A percentile compares a stretch with the other conserved stretches of the same genome.
Conservation (phyloP, 345 rosid species). For the Combretum micranthum region DNA sequence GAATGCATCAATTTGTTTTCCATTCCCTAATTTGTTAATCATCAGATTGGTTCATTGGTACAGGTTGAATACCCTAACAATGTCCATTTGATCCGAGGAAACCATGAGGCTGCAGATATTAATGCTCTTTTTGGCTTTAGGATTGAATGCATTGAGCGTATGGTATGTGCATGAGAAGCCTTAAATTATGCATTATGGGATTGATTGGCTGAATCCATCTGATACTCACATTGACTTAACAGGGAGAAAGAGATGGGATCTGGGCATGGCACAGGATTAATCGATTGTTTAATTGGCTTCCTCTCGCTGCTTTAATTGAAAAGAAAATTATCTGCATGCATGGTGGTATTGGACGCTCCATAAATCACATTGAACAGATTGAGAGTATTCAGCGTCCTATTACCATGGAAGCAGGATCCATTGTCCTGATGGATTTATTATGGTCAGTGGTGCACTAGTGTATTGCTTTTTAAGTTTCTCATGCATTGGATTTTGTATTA, state of each 20-base stretch:
- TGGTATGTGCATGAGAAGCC: slow-evolving; percentile 47
- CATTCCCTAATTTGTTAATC: neutral
- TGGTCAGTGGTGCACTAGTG: slow-evolving; percentile 44
- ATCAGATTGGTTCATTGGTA: slow-evolving; percentile 10
- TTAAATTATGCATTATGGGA: slow-evolving; percentile 6
- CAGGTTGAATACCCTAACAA: slow-evolving; percentile 89
- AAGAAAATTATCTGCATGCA: slow-evolving; percentile 99
- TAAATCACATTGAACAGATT: slow-evolving; percentile 95
- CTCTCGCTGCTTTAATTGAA: slow-evolving; percentile 91
- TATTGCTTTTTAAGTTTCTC: slow-evolving; percentile 2
- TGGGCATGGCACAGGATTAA: slow-evolving; percentile 98
- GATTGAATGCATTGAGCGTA: slow-evolving; percentile 96
- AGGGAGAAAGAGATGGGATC: slow-evolving; percentile 99
- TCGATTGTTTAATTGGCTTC: slow-evolving; percentile 94
- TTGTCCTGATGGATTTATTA: slow-evolving; percentile 92
- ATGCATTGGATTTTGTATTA: neutral
- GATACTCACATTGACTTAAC: slow-evolving; percentile 19
- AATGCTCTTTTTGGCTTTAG: slow-evolving; percentile 98
- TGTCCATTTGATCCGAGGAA: slow-evolving; percentile 92
- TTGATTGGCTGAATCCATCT: neutral
- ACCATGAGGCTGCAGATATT: slow-evolving; percentile 99
- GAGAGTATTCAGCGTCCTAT: slow-evolving; percentile 95
- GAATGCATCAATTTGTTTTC: neutral
- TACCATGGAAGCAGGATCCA: slow-evolving; percentile 95
- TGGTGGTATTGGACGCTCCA: slow-evolving; percentile 98